A percentile compares a stretch with the other conserved stretches of the same genome.
Conservation (phyloP, 1,139 yeast genomes). For the Geotrichum siamense region DNA sequence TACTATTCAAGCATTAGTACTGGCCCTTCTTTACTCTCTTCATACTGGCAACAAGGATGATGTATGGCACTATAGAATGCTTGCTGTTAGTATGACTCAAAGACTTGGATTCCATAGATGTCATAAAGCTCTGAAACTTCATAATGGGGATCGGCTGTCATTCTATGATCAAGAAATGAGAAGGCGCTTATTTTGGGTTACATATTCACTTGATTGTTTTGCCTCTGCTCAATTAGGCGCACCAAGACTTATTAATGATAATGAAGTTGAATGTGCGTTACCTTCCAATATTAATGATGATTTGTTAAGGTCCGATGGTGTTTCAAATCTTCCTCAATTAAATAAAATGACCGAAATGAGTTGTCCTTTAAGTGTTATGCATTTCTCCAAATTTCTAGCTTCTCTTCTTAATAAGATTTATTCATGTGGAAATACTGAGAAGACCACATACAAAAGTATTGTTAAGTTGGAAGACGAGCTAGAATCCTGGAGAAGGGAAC, state of each 20-base stretch:
- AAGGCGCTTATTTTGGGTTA: slow-evolving; percentile 77
- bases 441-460: slow-evolving; percentile 41
- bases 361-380: slow-evolving; percentile 37
- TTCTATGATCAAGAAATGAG: slow-evolving; percentile 66
- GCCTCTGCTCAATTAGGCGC: slow-evolving; percentile 73
- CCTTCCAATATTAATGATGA: slow-evolving; percentile 59
- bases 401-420: slow-evolving; percentile 59
- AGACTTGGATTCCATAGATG: slow-evolving; percentile 80
- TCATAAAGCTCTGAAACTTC: slow-evolving; percentile 74
- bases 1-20: slow-evolving; percentile 60
- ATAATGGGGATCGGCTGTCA: slow-evolving; percentile 42
- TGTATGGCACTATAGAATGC: slow-evolving; percentile 67
- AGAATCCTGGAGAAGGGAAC: slow-evolving; percentile 71
- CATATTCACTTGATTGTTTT: slow-evolving; percentile 69
- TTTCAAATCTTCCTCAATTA: slow-evolving; percentile 39
- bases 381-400: slow-evolving; percentile 68
- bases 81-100: slow-evolving; percentile 76
- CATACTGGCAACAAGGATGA: slow-evolving; percentile 69
- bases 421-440: slow-evolving; percentile 23
- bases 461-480: slow-evolving; percentile 55
- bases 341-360: slow-evolving; percentile 17
- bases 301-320: slow-evolving; percentile 48
- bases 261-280: slow-evolving; percentile 77
- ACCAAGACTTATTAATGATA: slow-evolving; percentile 70
- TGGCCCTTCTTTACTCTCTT: slow-evolving; percentile 65